These are phyloP conservation scores for Penicillium sp. DNA, from an alignment of 2,329 filamentous ascomycete genomes.

Conservation along the genomic window DNA sequence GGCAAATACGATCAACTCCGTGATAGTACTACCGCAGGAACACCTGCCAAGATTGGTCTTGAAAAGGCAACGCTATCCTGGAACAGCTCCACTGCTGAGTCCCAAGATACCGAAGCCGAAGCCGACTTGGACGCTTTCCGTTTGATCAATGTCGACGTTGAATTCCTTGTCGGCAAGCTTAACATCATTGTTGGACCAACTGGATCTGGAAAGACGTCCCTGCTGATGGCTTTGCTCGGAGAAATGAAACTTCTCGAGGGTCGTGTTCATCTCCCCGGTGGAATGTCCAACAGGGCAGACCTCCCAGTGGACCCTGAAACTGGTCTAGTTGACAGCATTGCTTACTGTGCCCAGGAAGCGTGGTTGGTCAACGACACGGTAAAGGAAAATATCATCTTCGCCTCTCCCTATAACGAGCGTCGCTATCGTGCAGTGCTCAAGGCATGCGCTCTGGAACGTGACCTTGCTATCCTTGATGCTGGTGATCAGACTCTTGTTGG, in stretches of 20 bases:
- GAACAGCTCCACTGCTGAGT: constrained; percentile 60
- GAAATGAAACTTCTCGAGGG: constrained; percentile 90
- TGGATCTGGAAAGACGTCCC: constrained; percentile 90
- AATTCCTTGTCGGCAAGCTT: constrained; percentile 79
- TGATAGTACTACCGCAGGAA: constrained; percentile 66
- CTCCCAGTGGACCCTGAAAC: constrained; percentile 78
- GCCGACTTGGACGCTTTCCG: constrained; percentile 74
- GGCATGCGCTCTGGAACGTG: constrained; percentile 85
- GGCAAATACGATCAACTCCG: constrained; percentile 88
- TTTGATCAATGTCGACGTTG: constrained; percentile 76
- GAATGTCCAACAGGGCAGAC: constrained; percentile 74
- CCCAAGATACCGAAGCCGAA: constrained; percentile 57
- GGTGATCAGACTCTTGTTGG: constrained; percentile 93
- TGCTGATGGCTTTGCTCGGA: constrained; percentile 91
- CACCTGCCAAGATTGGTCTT: constrained; percentile 77
- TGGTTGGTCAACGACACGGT: constrained; percentile 97
- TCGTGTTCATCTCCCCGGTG: constrained; percentile 79
- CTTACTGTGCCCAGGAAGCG: constrained; percentile 93
- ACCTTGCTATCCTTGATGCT: constrained; percentile 86
- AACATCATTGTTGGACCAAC: constrained; percentile 93
- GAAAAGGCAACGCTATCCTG: constrained; percentile 82
- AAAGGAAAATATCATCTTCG: constrained; percentile 92
- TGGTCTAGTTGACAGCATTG: constrained; percentile 83
- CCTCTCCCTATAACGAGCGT: constrained; percentile 72
- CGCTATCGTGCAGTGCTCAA: constrained; percentile 85